phyloP scores from a whole-genome alignment of 2,329 filamentous ascomycete species.

The Microdochium nivale region DNA sequence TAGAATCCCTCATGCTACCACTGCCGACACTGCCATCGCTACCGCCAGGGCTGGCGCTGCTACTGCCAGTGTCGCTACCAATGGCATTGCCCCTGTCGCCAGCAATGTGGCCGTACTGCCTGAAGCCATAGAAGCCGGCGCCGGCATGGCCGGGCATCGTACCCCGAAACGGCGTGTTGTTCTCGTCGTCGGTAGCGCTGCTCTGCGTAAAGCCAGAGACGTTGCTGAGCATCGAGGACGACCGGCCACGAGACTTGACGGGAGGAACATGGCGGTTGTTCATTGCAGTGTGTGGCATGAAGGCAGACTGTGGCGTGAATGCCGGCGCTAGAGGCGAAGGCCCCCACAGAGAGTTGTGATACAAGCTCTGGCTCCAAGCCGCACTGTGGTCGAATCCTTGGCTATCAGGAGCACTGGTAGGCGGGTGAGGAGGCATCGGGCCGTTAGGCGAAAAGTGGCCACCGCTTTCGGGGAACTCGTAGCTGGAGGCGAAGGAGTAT shows the following conservation, averaged over 20 bases:
- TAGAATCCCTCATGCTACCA: constrained; percentile 41
- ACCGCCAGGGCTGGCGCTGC: constrained; percentile 36
- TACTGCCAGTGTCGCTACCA: constrained; percentile 31
- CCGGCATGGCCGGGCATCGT: constrained; percentile 10
- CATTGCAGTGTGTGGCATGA: too few species aligned
- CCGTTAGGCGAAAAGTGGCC: constrained; percentile 10
- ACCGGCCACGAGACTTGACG: constrained; percentile 44
- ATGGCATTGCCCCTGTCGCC: constrained; percentile 17
- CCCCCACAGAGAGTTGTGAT: constrained; percentile 21
- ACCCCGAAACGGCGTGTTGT: constrained; percentile 10
- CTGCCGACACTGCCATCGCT: constrained; percentile 33
- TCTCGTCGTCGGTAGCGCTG: constrained; percentile 41
- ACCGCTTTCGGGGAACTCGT: constrained; percentile 15
- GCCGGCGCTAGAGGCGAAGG: constrained; percentile 26
- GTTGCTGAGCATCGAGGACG: constrained; percentile 59
- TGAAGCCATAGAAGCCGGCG: constrained; percentile 15
- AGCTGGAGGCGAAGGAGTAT: constrained; percentile 20
- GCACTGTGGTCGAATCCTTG: constrained; percentile 4
- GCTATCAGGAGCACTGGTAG: constrained; percentile 6
- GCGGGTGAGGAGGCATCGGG: constrained; percentile 7
- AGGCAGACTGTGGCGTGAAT: constrained; percentile 23
- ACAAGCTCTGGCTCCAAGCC: constrained; percentile 22
- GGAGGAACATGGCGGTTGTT: constrained; percentile 17
- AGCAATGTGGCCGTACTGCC: constrained; percentile 13
- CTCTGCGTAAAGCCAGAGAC: constrained; percentile 60